Evolutionary conservation across 2,329 filamentous ascomycete species (phyloP), one percentile per base, ranked within the genome.

Genomic region (Blastomyces parvus): DNA sequence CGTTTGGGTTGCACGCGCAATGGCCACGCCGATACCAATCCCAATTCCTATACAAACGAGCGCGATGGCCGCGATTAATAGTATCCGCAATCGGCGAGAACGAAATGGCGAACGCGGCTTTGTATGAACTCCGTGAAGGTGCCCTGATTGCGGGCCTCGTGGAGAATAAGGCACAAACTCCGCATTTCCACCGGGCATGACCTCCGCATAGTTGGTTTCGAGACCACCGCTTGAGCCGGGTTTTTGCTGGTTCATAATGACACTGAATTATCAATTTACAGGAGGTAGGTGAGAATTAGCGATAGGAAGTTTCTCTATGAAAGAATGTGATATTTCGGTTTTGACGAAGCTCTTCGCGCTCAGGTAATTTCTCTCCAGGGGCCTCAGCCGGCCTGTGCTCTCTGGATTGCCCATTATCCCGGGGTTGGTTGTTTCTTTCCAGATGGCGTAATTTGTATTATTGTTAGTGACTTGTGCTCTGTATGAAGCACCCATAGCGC

Each of bases 1-100:
- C 8, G 30, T 46, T 46, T 27, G 46, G 8, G 22, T 27, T 9
- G 13, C 38, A 44, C 30, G 13, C 4, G 22, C 3, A 33, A 59
- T n/a, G n/a, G 40, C 57, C 19, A 59, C 25, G 40, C 38, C 57
- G 1, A 46, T 40, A 8, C 57, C 57, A 38, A 59, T 3, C 1
- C 57, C 38, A 59, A 59, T 27, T 19, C 22, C 57, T 13, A 59
- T 44, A 25, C 57, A 59, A 7, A 59, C 38, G 40, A 59, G 22
- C 8, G 57, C 57, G 33, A 59, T 22, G 19, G 17, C 17, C 1
- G 25, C 7, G 25, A 44, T 3, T 25, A 46, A 9, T 17, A 59
- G 13, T 30, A 59, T 30, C 40, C 57, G 40, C 22, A 46, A 33
- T 30, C 57, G 40, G 22, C 22, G 40, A 44, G 57, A 59, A 27